A percentile compares a stretch with the other conserved stretches of the same genome.
Conservation (phyloP, 768 basidiomycete genomes). For the Suillus clintonianus region DNA sequence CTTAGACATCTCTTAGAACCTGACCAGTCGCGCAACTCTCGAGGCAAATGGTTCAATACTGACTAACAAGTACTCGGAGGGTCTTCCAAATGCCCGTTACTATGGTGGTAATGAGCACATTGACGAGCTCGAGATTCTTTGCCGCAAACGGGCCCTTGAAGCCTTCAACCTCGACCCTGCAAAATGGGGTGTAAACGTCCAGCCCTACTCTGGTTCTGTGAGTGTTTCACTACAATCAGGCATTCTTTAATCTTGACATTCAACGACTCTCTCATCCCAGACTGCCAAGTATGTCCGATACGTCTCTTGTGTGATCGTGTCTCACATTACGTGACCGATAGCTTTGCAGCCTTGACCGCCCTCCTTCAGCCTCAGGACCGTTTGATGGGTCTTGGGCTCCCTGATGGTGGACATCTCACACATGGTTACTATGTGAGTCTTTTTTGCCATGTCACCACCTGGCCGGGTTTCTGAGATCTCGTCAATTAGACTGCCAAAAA, state of each 20-base stretch:
- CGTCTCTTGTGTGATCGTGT: background rate
- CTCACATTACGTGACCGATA: conserved; percentile 32
- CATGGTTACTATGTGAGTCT: conserved; percentile 90
- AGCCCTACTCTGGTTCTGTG: conserved; percentile 94
- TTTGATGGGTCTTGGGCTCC: conserved; percentile 97
- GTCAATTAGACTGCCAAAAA: conserved; percentile 85
- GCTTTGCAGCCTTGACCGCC: conserved; percentile 96
- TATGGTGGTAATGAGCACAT: conserved; percentile 98
- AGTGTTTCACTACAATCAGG: conserved; percentile 31
- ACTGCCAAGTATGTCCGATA: conserved; percentile 77
- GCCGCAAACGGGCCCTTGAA: conserved; percentile 92
- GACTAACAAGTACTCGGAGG: conserved; percentile 99
- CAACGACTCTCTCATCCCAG: conserved; percentile 34
- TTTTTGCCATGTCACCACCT: background rate
- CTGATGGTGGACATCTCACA: conserved; percentile 96
- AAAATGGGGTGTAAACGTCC: conserved; percentile 98
- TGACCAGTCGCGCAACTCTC: conserved; percentile 95
- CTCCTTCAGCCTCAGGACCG: conserved; percentile 96
- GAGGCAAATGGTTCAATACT: conserved; percentile 98
- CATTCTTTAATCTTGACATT: conserved; percentile 16
- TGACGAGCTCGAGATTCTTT: conserved; percentile 93
- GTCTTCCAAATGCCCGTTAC: conserved; percentile 95
- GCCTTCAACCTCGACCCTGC: conserved; percentile 94
- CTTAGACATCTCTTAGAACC: conserved; percentile 58
- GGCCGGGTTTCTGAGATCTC: conserved; percentile 5